Evolutionary conservation across 805 yeast genomes (phyloP), one percentile per base, ranked within the genome.

Genomic region (Vanderwaltozyma verrucispora): DNA sequence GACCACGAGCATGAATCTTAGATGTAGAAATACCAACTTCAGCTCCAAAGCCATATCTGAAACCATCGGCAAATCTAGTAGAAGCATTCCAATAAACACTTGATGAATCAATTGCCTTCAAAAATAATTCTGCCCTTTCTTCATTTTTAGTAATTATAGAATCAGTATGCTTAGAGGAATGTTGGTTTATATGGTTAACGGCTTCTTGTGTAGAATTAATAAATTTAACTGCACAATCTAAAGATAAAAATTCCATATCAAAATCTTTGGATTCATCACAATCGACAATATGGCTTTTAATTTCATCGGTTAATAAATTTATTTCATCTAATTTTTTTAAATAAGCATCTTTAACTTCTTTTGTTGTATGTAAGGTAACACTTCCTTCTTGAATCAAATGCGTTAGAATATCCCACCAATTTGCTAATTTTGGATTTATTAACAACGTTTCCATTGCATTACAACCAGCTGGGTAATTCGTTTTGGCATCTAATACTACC

Each of bases 391-490:
- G 75, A 6, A 72, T 50, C 42, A 89, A 65, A 11, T 62, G 54
- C n/a, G 58, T 53, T n/a, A 67, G 51, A 13, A 68, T 64, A 19
- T 61, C 57, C 47, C 55, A 52, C 64, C 64, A 60, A 9, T 50
- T 36, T 13, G 62, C 41, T 13, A 69, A 49, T 28, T 46, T 51
- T 49, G 42, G 63, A 37, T 54, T 65, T 33, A 94, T 62, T 39
- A 92, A 69, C 23, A 92, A 61, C 25, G 92, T 85, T 60, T 92
- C 99, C 38, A 75, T 89, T 7, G 98, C 96, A 58, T 92, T 92
- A 62, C 99, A 92, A n/a, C 95, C 99, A 11, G 98, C 98, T 34
- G 97, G 96, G 57, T 92, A 92, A 60, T 87, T 88, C 0, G 96
- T 86, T 62, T 92, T 92, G 4, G 96, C 73, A 60, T 92, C 99